phyloP scores from a whole-genome alignment of 169 alveolate genomes.

The Plasmodium chabaudi region DNA sequence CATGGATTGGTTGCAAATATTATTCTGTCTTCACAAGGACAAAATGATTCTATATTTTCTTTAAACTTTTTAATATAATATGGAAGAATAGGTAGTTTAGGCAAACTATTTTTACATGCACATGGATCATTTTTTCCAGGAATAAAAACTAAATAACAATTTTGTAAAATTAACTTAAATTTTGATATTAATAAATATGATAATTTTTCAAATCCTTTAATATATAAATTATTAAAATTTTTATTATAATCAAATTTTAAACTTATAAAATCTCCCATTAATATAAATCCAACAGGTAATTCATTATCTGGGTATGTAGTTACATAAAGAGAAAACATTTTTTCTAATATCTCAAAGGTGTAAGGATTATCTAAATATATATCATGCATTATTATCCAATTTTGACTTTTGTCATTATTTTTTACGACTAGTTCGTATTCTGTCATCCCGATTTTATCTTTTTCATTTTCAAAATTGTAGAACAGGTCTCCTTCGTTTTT shows the following conservation, averaged over 20 bases:
- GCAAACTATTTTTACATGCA: constrained; percentile 81
- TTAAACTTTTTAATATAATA: constrained; percentile 73
- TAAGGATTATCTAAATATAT: constrained; percentile 49
- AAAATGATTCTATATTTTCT: constrained; percentile 67
- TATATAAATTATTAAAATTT: constrained; percentile 39
- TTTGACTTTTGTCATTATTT: constrained; percentile 31
- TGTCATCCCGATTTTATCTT: constrained; percentile 30
- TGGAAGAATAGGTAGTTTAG: constrained; percentile 80
- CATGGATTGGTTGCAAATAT: constrained; percentile 83
- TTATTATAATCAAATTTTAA: constrained; percentile 59
- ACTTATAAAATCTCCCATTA: constrained; percentile 83
- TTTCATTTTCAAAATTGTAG: constrained; percentile 64
- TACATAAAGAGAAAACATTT: constrained; percentile 57
- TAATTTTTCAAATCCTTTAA: constrained; percentile 74
- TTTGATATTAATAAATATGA: constrained; percentile 48
- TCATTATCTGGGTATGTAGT: constrained; percentile 78
- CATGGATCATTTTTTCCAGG: constrained; percentile 86
- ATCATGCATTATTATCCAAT: constrained; percentile 69
- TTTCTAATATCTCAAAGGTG: constrained; percentile 47
- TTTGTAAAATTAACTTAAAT: constrained; percentile 50
- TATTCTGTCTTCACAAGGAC: constrained; percentile 57
- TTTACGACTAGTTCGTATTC: constrained; percentile 59
- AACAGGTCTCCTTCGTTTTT: constrained; percentile 53
- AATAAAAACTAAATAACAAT: constrained; percentile 79
- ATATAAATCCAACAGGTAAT: constrained; percentile 81